Conservation (phyloP, 495 filamentous ascomycete species). For the Podospora pseudoanserina region DNA sequence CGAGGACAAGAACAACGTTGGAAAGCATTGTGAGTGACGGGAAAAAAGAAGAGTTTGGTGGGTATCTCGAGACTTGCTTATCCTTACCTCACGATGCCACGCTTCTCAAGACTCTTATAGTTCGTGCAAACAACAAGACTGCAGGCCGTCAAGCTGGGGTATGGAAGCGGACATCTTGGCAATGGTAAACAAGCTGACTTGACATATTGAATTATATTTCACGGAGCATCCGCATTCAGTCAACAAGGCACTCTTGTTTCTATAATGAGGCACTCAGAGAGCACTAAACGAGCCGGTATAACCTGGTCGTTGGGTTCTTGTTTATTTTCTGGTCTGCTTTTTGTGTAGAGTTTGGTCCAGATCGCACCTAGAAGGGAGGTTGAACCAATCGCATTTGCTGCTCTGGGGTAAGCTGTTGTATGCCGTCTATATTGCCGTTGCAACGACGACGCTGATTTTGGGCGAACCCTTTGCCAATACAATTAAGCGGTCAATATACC, state of each 20-base stretch:
- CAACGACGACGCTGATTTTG: background rate
- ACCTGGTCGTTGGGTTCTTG: constrained; percentile 8
- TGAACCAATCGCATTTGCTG: background rate
- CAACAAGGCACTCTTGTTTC: background rate
- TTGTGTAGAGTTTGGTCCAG: background rate
- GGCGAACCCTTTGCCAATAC: background rate
- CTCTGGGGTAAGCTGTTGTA: background rate
- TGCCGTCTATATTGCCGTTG: constrained; percentile 8
- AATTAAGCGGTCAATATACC: constrained; percentile 8
- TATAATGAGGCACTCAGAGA: background rate
- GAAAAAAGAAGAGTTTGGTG: background rate
- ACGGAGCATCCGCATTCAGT: constrained; percentile 24
- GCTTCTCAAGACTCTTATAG: background rate
- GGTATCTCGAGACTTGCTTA: background rate
- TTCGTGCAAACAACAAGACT: background rate
- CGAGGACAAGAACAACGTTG: constrained; percentile 4
- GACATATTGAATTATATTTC: constrained; percentile 28
- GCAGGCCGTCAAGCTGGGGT: background rate
- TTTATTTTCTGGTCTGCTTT: constrained; percentile 1
- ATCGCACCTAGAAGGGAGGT: background rate
- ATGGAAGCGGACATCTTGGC: background rate
- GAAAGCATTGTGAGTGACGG: constrained; percentile 8
- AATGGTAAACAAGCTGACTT: constrained; percentile 2
- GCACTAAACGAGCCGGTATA: background rate
- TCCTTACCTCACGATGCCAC: background rate